These are phyloP conservation scores for Acanthamoeba sp. DNA, from an alignment of 208 protist genomes.

Conservation along the genomic window DNA sequence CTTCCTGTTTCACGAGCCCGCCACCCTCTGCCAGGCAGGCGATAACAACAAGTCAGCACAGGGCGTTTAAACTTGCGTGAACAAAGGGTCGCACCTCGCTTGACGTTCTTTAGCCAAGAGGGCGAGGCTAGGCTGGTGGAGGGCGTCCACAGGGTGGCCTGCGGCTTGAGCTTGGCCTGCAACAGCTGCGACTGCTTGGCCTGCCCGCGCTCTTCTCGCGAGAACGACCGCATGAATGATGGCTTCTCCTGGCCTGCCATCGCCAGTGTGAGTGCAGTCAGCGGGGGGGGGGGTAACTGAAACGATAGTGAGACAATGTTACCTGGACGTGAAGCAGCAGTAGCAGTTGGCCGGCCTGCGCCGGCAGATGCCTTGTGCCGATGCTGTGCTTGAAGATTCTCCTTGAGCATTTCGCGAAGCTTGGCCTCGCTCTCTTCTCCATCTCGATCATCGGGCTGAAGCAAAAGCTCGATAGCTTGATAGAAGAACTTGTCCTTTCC, in stretches of 20 bases:
- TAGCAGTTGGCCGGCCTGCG: not conserved
- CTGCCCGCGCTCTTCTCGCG: conserved; percentile 29
- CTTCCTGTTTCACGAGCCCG: not conserved
- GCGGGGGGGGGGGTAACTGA: no score
- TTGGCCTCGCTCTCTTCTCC: conserved; percentile 4
- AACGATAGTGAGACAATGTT: no score
- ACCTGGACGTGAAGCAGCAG: conserved; percentile 5
- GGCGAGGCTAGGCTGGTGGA: conserved; percentile 16
- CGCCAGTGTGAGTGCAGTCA: not conserved
- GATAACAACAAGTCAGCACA: not conserved
- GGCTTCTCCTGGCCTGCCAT: conserved; percentile 46
- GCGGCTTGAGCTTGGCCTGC: conserved; percentile 31
- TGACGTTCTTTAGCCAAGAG: conserved; percentile 21
- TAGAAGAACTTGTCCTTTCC: conserved; percentile 54
- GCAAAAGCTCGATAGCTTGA: conserved; percentile 10
- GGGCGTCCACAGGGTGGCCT: conserved; percentile 7
- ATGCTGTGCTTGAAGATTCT: conserved; percentile 37
- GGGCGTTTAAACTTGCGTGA: not conserved
- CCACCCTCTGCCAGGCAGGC: not conserved
- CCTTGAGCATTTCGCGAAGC: conserved; percentile 52
- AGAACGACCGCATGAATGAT: conserved; percentile 45
- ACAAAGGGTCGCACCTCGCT: not conserved
- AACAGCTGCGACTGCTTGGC: conserved; percentile 23
- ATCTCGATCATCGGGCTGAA: conserved; percentile 10
- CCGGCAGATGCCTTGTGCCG: not conserved